Conservation (phyloP, 208 protist genomes). For the Leishmania arabica region DNA sequence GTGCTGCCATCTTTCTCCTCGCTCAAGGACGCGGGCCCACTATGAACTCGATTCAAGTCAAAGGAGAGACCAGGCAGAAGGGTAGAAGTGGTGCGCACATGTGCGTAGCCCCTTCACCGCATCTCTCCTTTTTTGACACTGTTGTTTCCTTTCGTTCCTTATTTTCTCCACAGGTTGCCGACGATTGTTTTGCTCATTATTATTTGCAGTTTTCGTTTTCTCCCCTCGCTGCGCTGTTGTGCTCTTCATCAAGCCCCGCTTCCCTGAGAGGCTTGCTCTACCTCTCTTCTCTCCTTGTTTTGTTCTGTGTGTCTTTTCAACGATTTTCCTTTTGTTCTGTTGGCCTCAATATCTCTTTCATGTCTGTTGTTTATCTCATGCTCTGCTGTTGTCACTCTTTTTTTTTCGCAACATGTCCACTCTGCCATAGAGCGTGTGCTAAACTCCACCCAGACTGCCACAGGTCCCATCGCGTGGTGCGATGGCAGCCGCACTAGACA, state of each 20-base stretch:
- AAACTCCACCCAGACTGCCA: background rate
- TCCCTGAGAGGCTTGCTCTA: background rate
- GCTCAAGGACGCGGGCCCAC: background rate
- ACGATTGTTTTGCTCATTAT: background rate
- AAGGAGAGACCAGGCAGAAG: background rate
- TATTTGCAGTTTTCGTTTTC: background rate
- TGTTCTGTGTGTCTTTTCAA: background rate
- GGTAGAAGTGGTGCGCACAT: background rate
- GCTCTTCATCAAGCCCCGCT: background rate
- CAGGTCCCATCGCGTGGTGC: background rate
- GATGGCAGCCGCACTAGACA: background rate
- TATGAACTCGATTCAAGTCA: background rate
- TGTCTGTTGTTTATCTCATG: background rate
- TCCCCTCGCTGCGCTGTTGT: slow-evolving; percentile 1
- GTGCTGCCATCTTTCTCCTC: background rate
- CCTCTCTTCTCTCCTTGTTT: background rate
- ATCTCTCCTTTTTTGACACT: background rate
- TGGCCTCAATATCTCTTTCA: background rate
- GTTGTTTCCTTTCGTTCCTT: background rate
- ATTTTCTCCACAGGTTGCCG: background rate
- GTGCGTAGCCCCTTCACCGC: background rate
- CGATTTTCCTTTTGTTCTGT: background rate
- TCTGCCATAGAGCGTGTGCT: background rate
- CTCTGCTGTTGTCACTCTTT: background rate
- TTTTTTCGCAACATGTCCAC: background rate